Conservation (phyloP, 2,329 filamentous ascomycete species). For the Graphiopsis chlorocephala region DNA sequence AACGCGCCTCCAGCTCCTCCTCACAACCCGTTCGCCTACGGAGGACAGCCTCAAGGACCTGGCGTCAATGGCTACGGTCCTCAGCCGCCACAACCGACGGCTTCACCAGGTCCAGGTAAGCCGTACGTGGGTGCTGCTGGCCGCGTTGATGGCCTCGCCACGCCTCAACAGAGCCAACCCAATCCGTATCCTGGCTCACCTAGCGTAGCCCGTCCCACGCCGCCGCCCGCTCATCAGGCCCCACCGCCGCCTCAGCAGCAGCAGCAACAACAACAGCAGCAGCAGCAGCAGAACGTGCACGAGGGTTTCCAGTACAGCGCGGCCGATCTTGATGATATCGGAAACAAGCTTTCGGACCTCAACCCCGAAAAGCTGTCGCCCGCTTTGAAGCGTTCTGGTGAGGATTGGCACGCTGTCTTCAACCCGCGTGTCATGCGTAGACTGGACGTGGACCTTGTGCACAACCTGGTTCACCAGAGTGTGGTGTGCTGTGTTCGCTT, state of each 20-base stretch:
- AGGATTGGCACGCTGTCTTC: slow-evolving; percentile 96
- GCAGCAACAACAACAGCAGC: slow-evolving; percentile 20
- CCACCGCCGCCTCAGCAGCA: slow-evolving; percentile 44
- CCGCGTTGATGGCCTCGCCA: slow-evolving; percentile 62
- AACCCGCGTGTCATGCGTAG: slow-evolving; percentile 87
- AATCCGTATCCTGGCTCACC: slow-evolving; percentile 87
- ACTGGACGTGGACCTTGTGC: slow-evolving; percentile 88
- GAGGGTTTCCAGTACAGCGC: slow-evolving; percentile 30
- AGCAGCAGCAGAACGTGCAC: slow-evolving; percentile 21
- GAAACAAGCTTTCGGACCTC: slow-evolving; percentile 77
- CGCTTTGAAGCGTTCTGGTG: slow-evolving; percentile 81
- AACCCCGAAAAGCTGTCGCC: slow-evolving; percentile 81
- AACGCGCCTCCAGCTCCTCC: slow-evolving; percentile 57
- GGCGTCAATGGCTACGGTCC: slow-evolving; percentile 71
- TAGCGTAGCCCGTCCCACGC: slow-evolving; percentile 79
- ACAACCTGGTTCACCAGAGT: slow-evolving; percentile 89
- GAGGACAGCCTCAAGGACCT: slow-evolving; percentile 55
- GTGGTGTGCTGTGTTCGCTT: slow-evolving; percentile 98
- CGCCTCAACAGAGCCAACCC: slow-evolving; percentile 86
- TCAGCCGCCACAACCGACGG: slow-evolving; percentile 78
- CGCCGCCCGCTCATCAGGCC: slow-evolving; percentile 48
- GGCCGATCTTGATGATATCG: slow-evolving; percentile 47
- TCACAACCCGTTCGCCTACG: slow-evolving; percentile 66
- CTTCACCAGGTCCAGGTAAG: slow-evolving; percentile 81
- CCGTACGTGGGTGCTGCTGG: slow-evolving; percentile 53